Percentiles rank a stretch among this genome's conserved stretches.
Conservation (phyloP, 1,139 yeast genomes). For the Debaryomyces sp. region DNA sequence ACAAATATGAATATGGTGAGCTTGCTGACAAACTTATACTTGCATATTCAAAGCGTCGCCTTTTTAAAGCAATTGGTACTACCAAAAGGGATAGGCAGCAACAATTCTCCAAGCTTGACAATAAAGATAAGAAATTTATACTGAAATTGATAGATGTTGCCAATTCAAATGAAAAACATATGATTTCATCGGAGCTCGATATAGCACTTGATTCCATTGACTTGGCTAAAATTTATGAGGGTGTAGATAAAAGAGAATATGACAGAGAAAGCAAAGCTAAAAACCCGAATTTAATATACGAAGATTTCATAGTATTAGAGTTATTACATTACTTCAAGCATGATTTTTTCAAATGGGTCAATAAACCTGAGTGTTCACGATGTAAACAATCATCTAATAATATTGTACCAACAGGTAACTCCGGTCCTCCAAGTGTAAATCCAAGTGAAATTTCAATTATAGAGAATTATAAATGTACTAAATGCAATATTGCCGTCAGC, state of each 20-base stretch:
- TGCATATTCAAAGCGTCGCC: slow-evolving; percentile 5
- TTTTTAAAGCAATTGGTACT: slow-evolving; percentile 1
- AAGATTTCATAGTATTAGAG: slow-evolving; percentile 72
- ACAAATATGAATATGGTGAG: background rate
- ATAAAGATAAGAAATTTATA: slow-evolving; percentile 16
- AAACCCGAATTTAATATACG: slow-evolving; percentile 41
- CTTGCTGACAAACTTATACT: background rate
- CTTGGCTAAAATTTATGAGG: slow-evolving; percentile 36
- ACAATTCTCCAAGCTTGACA: slow-evolving; percentile 1
- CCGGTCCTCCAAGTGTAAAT: slow-evolving; percentile 24
- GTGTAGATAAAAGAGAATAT: slow-evolving; percentile 34
- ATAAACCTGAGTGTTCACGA: slow-evolving; percentile 60
- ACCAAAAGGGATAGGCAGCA: slow-evolving; percentile 4
- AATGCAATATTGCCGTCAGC: slow-evolving; percentile 50
- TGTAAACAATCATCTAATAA: slow-evolving; percentile 39
- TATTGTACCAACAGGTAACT: slow-evolving; percentile 13
- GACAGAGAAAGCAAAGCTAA: slow-evolving; percentile 10
- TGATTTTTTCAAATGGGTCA: slow-evolving; percentile 83
- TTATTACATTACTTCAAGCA: slow-evolving; percentile 76
- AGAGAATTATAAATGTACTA: slow-evolving; percentile 65
- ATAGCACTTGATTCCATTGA: slow-evolving; percentile 39
- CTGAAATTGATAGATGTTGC: slow-evolving; percentile 11
- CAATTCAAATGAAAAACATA: slow-evolving; percentile 15
- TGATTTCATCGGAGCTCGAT: slow-evolving; percentile 17
- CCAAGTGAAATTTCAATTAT: slow-evolving; percentile 37